Evolutionary conservation across 805 yeast genomes (phyloP).

Genomic region (Metschnikowia cerradonensis): DNA sequence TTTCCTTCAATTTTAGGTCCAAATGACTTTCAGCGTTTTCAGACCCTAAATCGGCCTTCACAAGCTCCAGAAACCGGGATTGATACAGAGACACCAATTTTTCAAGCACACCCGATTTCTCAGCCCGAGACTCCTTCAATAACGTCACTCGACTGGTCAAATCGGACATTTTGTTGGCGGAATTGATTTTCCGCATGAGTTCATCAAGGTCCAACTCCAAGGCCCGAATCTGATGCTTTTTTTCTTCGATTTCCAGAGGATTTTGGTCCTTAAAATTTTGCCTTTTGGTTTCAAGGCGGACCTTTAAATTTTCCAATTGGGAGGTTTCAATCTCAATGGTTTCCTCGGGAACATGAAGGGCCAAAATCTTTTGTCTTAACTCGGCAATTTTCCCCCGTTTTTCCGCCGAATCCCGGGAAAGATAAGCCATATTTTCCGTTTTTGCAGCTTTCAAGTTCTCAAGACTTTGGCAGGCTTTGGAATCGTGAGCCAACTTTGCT

Average conservation of each 20-base stretch:
- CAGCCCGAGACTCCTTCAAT: constrained; percentile 35
- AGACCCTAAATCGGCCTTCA: constrained; percentile 15
- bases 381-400: not conserved
- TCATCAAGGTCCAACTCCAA: constrained; percentile 45
- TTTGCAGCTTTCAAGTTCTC: constrained; percentile 20
- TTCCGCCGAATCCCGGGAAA: constrained; percentile 8
- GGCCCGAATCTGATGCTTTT: constrained; percentile 26
- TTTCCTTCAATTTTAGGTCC: constrained; percentile 3
- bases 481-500: not conserved
- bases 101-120: constrained; percentile 26
- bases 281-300: constrained; percentile 26
- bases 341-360: constrained; percentile 40
- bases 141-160: constrained; percentile 50
- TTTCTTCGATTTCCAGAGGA: constrained; percentile 33
- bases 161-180: constrained; percentile 56
- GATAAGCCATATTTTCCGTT: constrained; percentile 40
- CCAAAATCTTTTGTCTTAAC: constrained; percentile 26
- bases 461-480: not conserved
- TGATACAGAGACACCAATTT: constrained; percentile 24
- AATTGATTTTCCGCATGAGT: constrained; percentile 46
- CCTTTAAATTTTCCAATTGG: constrained; percentile 36
- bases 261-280: constrained; percentile 25
- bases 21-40: constrained; percentile 13
- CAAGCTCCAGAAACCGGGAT: constrained; percentile 17
- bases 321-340: constrained; percentile 44